These are phyloP conservation scores for Tinospora cordifolia DNA, from an alignment of 164 flowering plant species.

Conservation along the genomic window DNA sequence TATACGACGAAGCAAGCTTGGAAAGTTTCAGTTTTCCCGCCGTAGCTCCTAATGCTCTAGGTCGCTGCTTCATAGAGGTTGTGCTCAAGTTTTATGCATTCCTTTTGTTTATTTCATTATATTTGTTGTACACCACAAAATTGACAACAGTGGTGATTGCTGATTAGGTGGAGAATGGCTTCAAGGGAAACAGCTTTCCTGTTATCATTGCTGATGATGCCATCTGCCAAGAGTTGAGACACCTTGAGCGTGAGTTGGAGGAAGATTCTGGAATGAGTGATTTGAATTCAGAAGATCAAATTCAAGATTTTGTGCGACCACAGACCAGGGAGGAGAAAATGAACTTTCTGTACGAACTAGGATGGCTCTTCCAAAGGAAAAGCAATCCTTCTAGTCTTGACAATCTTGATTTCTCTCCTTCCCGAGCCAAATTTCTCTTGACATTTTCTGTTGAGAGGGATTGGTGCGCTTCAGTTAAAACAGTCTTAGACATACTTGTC, in stretches of 20 bases:
- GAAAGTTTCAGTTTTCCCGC: constrained; percentile 39
- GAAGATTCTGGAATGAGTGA: constrained; percentile 26
- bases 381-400: constrained; percentile 19
- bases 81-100: constrained; percentile 26
- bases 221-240: constrained; percentile 63
- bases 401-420: constrained; percentile 31
- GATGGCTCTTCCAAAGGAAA: constrained; percentile 81
- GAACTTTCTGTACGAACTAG: constrained; percentile 83
- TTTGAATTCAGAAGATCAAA: constrained; percentile 27
- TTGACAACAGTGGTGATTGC: not conserved
- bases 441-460: constrained; percentile 67
- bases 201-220: constrained; percentile 68
- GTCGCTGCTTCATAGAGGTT: constrained; percentile 94
- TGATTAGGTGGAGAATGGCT: constrained; percentile 77
- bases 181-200: constrained; percentile 77
- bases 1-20: constrained; percentile 42
- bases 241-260: constrained; percentile 58
- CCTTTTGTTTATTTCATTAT: not conserved
- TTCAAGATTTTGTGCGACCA: constrained; percentile 29
- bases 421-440: constrained; percentile 61
- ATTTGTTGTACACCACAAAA: not conserved
- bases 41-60: constrained; percentile 33
- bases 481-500: constrained; percentile 53
- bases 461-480: constrained; percentile 56
- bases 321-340: constrained; percentile 56